Conservation (phyloP, 768 basidiomycete genomes). For the Panus rudis region DNA sequence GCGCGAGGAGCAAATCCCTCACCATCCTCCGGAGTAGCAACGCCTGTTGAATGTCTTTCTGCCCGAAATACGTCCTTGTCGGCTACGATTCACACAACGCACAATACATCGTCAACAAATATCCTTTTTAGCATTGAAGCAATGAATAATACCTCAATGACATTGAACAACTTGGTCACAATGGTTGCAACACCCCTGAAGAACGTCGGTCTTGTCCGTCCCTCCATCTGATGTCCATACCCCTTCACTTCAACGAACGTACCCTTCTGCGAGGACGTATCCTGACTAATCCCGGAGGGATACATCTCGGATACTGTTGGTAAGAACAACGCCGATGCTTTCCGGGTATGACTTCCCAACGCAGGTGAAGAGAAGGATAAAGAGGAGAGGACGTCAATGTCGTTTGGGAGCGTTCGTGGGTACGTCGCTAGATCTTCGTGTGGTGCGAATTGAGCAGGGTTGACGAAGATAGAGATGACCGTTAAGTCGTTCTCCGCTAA, state of each 20-base stretch:
- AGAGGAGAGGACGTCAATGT: conserved; percentile 55
- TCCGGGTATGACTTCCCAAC: conserved; percentile 27
- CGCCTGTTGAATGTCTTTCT: conserved; percentile 98
- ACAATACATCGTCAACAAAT: conserved; percentile 1
- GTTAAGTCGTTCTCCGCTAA: conserved; percentile 77
- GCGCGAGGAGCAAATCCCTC: conserved; percentile 72
- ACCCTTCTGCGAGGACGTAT: conserved; percentile 67
- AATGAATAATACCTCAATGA: conserved; percentile 49
- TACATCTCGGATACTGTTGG: conserved; percentile 85
- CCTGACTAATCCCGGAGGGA: conserved; percentile 82
- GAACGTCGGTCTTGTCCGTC: conserved; percentile 78
- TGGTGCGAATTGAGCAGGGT: conserved; percentile 95
- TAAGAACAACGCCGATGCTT: conserved; percentile 66
- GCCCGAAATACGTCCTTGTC: conserved; percentile 89
- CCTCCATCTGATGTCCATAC: conserved; percentile 91
- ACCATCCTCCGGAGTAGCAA: conserved; percentile 74
- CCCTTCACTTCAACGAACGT: conserved; percentile 92
- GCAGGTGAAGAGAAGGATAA: conserved; percentile 19
- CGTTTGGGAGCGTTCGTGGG: conserved; percentile 76
- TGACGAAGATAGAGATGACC: conserved; percentile 93
- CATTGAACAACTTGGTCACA: conserved; percentile 92
- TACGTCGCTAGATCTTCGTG: conserved; percentile 90
- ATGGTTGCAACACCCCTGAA: conserved; percentile 95
- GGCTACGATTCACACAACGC: too few relatives aligned
- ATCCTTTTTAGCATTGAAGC: not conserved